Percentiles rank a stretch among this genome's conserved stretches.
Evolutionary conservation across 2,329 filamentous ascomycete genomes (phyloP).

Genomic region (Aspergillus udagawae): DNA sequence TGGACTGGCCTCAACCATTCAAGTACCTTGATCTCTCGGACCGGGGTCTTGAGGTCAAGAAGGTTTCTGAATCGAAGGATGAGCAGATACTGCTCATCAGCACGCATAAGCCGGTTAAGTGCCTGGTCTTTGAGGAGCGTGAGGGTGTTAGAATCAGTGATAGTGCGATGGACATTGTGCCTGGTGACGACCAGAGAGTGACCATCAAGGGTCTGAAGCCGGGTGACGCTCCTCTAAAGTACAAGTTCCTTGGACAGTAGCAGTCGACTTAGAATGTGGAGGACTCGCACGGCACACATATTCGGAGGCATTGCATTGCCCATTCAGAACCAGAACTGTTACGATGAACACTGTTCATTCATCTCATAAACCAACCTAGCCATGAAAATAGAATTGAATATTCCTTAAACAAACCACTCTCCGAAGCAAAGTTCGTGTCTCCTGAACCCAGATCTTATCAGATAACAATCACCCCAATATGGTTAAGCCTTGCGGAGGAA

Average conservation of each 20-base stretch:
- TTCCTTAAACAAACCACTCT: no score
- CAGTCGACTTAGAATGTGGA: neutral
- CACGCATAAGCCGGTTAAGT: constrained; percentile 53
- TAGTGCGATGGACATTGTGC: constrained; percentile 56
- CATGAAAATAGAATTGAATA: neutral
- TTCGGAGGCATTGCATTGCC: neutral
- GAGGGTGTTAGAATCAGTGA: constrained; percentile 52
- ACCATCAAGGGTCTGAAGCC: constrained; percentile 21
- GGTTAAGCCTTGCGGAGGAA: neutral
- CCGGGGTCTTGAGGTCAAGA: constrained; percentile 45
- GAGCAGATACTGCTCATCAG: constrained; percentile 39
- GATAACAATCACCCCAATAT: constrained; percentile 2
- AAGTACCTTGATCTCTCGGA: constrained; percentile 55
- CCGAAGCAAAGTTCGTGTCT: no score
- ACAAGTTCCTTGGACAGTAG: constrained; percentile 26
- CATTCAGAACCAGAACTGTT: neutral
- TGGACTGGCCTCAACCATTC: constrained; percentile 59
- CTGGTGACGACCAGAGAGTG: constrained; percentile 52
- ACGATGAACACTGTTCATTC: neutral
- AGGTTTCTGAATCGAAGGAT: constrained; percentile 28
- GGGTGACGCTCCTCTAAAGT: constrained; percentile 18
- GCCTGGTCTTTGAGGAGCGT: constrained; percentile 57
- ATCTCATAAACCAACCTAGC: neutral
- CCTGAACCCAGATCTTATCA: constrained; percentile 2
- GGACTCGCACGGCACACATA: neutral